Base-by-base conservation (phyloP, 1,284 basidiomycete genomes). In the Limonomyces culmigenus region DNA sequence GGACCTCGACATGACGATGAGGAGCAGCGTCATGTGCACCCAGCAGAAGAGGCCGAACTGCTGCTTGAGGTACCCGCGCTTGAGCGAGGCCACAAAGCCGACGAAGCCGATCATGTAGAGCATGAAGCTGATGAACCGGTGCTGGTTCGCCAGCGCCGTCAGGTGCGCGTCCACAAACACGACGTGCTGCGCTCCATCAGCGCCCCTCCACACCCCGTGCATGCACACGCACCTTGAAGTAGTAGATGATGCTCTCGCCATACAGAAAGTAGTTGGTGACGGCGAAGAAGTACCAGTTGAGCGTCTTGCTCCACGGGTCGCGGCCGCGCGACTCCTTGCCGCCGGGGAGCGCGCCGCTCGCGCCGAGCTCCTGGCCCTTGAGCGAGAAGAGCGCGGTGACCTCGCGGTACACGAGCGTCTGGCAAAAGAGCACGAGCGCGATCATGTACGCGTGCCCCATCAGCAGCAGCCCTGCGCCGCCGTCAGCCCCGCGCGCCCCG, bases 201-300 rank as follows among this genome's bases (percentile, higher is more conserved):
- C 8, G 25, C 12, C 17, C 32, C n/a, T 20, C 32, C n/a, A n/a
- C n/a, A n/a, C n/a, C 17, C 27, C 20, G n/a, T 27, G 19, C 31
- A 19, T 12, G 10, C 19, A 6, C 25, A 23, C 59, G n/a, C 39
- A 81, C 84, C 67, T 98, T 98, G 73, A 98, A 97, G 63, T 98
- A 99, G 61, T 98, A 96, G 50, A 98, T 96, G 54, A 99, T 92
- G 45, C 88, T 93, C 61, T 99, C 95, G 39, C 95, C 95, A 48
- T 99, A 98, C 14, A 99, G 59, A 61, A 96, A 98, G 58, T 97
- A 99, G 59, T 98, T 98, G 36, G 86, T 83, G 34, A 91, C 86
- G 13, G 88, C 92, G 52, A 98, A 98, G 65, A 99, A 99, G 61
- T 99, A 99, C 91, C 92, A 96, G 52, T 92, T 91, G 40, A 93